Evolutionary conservation across 2,329 filamentous ascomycete species (phyloP), one percentile per base, ranked within the genome.

Genomic region (Scopulariopsis brevicaulis): DNA sequence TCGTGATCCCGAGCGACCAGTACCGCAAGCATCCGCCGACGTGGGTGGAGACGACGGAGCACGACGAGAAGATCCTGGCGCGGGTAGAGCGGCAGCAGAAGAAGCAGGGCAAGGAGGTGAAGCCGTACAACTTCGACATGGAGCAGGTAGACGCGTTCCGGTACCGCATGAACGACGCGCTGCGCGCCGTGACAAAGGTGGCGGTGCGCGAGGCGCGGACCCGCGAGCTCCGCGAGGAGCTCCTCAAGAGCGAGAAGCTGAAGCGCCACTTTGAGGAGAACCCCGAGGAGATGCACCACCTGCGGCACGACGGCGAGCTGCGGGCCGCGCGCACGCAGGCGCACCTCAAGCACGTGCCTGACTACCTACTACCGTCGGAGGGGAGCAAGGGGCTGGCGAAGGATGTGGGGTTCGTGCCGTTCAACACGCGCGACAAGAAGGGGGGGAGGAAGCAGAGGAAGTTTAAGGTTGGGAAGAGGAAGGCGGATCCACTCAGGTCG

Each of bases 201-300:
- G 89, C 93, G 0, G 84, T 99, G 52, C 87, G 93, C 62, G 92
- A 96, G 75, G 93, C 94, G 2, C 83, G 94, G 55, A 89, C 90
- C 11, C 83, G 89, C 60, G 93, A 99, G 72, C 80, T 99, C 59
- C 83, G 90, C 57, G 85, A 93, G 69, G 94, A 97, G 70, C 78
- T 99, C 14, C 78, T 96, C 65, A 95, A 96, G 74, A 93, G 87
- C 63, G 93, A 97, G 68, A 96, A 96, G 73, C 76, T 99, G 58
- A 92, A 94, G 72, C 82, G 91, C 68, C 90, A 97, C 76, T 99
- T 97, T 67, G 94, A 97, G 69, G 94, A 99, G 71, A 96, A 99
- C 69, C 94, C 94, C 0, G 84, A 87, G 35, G 93, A 97, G 68
- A 74, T 97, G 62, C 83, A 84, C 43, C 90, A 96, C 68, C 77